Evolutionary conservation across 108 stramenopile species (phyloP).

Genomic region (Discostella stelligeroides): DNA sequence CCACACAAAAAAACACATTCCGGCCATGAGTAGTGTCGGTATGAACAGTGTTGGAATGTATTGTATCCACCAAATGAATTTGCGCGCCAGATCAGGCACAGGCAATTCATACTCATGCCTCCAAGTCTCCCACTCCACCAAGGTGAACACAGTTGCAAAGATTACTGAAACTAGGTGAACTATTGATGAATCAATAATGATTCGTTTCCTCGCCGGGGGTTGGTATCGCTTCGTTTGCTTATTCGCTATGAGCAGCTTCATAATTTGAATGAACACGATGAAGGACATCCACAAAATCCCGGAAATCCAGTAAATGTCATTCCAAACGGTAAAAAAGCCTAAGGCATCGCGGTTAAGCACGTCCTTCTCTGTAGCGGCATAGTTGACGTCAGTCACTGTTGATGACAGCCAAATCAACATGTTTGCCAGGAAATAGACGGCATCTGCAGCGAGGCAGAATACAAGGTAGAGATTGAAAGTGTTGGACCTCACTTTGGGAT

Average conservation of each 20-base stretch:
- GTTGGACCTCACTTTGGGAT: constrained; percentile 19
- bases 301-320: constrained; percentile 36
- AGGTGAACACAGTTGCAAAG: too few species aligned
- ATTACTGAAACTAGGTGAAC: too few species aligned
- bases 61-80: constrained; percentile 23
- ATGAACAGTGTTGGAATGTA: constrained; percentile 23
- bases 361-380: too few species aligned
- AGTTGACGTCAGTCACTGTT: too few species aligned
- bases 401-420: too few species aligned
- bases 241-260: constrained; percentile 17
- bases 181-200: too few species aligned
- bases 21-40: constrained; percentile 15
- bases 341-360: constrained; percentile 31
- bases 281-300: constrained; percentile 38
- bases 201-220: constrained; percentile 9
- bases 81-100: constrained; percentile 5
- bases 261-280: constrained; percentile 15
- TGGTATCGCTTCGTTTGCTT: constrained; percentile 16
- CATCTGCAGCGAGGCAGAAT: constrained; percentile 32
- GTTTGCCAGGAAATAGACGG: constrained; percentile 15
- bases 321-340: constrained; percentile 28
- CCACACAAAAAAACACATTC: constrained; percentile 20
- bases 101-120: too few species aligned
- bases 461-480: constrained; percentile 30
- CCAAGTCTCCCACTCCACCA: too few species aligned